Percentiles rank a stretch among this genome's conserved stretches.
Conservation (phyloP, 2,329 filamentous ascomycete genomes). For the Fusarium nanum region DNA sequence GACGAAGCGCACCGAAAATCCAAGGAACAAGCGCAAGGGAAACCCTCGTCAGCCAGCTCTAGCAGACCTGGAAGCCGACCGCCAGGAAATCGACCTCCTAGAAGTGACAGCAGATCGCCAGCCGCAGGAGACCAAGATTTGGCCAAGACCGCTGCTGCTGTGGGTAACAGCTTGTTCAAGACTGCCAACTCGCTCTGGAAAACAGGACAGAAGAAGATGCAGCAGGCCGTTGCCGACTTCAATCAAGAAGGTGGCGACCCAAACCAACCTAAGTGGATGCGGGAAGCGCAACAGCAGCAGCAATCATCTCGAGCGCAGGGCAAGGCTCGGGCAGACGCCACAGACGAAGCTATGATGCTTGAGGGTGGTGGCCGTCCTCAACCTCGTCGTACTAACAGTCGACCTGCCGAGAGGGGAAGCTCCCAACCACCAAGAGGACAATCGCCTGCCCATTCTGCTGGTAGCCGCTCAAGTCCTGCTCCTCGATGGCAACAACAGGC, state of each 20-base stretch:
- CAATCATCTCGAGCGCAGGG: slow-evolving; percentile 55
- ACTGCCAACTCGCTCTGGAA: slow-evolving; percentile 97
- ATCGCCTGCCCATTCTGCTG: slow-evolving; percentile 60
- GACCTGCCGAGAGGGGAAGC: slow-evolving; percentile 46
- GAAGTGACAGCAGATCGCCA: slow-evolving; percentile 66
- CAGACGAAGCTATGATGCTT: slow-evolving; percentile 83
- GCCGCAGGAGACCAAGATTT: slow-evolving; percentile 75
- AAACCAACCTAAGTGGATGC: slow-evolving; percentile 95
- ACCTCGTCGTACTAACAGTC: slow-evolving; percentile 43
- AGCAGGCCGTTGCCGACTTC: slow-evolving; percentile 91
- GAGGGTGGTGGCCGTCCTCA: slow-evolving; percentile 71
- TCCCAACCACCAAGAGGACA: slow-evolving; percentile 59
- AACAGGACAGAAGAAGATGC: slow-evolving; percentile 89
- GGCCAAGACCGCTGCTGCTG: slow-evolving; percentile 81
- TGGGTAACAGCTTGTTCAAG: slow-evolving; percentile 88
- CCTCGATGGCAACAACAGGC: slow-evolving; percentile 70
- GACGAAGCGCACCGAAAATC: slow-evolving; percentile 91
- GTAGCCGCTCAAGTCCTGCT: slow-evolving; percentile 58
- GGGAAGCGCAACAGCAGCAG: slow-evolving; percentile 69
- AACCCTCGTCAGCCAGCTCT: slow-evolving; percentile 58
- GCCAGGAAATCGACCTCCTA: slow-evolving; percentile 45
- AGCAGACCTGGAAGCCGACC: slow-evolving; percentile 37
- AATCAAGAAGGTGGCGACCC: slow-evolving; percentile 76
- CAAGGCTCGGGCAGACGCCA: slow-evolving; percentile 57
- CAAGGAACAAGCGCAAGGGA: slow-evolving; percentile 74